Conservation (phyloP, 345 rosid species). For the Gossypium ekmanianum region DNA sequence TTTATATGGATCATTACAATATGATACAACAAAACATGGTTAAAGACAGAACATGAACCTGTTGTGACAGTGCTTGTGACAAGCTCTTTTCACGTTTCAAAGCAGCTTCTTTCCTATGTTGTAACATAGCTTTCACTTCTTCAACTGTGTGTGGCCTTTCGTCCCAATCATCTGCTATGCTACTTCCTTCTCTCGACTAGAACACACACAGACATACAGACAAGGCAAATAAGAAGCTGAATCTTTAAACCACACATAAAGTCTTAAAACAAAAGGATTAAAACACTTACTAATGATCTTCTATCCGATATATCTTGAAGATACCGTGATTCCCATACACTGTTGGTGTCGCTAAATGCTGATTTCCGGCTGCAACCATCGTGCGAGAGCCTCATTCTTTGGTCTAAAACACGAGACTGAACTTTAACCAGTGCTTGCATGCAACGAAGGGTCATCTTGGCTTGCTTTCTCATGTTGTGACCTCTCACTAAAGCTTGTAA, state of each 20-base stretch:
- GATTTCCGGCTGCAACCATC: constrained; percentile 60
- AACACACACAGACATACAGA: neutral
- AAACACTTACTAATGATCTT: constrained; percentile 52
- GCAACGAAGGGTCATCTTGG: constrained; percentile 74
- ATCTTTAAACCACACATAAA: neutral
- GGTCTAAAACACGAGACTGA: constrained; percentile 68
- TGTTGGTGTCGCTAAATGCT: constrained; percentile 50
- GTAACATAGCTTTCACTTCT: constrained; percentile 83
- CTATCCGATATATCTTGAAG: constrained; percentile 66
- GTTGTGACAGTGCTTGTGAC: constrained; percentile 64
- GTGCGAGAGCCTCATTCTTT: constrained; percentile 63
- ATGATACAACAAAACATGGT: constrained; percentile 3
- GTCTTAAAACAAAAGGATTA: neutral
- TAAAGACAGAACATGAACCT: constrained; percentile 30
- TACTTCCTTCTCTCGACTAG: constrained; percentile 75
- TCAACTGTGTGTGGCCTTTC: constrained; percentile 67
- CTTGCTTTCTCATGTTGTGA: constrained; percentile 83
- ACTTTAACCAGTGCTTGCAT: constrained; percentile 90
- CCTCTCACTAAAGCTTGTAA: constrained; percentile 80
- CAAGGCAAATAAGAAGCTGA: neutral
- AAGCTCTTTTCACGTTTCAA: constrained; percentile 55
- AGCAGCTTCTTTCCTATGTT: constrained; percentile 53
- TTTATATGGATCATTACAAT: neutral
- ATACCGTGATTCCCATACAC: constrained; percentile 52
- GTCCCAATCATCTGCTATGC: constrained; percentile 72